Percentiles rank a stretch among this genome's conserved stretches.
Conservation (phyloP, 2,329 filamentous ascomycete genomes). For the Sordariomycetes sp. region DNA sequence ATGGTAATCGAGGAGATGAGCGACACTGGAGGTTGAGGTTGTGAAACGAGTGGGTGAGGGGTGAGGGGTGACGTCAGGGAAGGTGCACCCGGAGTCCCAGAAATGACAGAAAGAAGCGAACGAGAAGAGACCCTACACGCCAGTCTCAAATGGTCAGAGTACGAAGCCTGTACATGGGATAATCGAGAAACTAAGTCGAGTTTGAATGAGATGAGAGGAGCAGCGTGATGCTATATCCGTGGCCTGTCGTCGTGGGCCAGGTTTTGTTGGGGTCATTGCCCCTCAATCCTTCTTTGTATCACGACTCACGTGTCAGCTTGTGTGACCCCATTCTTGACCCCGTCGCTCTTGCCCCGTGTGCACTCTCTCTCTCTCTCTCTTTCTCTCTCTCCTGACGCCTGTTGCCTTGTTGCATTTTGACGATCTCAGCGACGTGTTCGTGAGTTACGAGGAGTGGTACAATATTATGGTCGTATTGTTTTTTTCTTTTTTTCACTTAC, state of each 20-base stretch:
- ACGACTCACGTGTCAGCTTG: neutral
- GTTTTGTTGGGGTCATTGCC: neutral
- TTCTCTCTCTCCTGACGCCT: neutral
- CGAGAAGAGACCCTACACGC: no score
- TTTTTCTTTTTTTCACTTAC: neutral
- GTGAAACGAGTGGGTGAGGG: neutral
- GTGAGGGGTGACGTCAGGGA: neutral
- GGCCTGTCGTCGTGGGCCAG: neutral
- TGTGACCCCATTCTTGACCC: neutral
- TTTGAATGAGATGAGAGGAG: neutral
- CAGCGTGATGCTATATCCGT: neutral
- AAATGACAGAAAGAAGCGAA: neutral
- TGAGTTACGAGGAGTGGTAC: no score
- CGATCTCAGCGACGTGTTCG: no score
- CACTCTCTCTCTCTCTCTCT: neutral
- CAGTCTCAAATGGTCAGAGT: no score
- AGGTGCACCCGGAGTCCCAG: neutral
- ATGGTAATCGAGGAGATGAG: neutral
- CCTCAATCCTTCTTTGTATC: no score
- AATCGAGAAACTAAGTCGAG: neutral
- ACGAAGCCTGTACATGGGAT: neutral
- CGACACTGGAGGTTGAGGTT: neutral
- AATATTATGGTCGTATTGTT: no score
- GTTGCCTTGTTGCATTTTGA: no score
- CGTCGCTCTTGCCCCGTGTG: neutral